Evolutionary conservation across 257 asterid species (phyloP).

Genomic region (Gardenia jasminoides): DNA sequence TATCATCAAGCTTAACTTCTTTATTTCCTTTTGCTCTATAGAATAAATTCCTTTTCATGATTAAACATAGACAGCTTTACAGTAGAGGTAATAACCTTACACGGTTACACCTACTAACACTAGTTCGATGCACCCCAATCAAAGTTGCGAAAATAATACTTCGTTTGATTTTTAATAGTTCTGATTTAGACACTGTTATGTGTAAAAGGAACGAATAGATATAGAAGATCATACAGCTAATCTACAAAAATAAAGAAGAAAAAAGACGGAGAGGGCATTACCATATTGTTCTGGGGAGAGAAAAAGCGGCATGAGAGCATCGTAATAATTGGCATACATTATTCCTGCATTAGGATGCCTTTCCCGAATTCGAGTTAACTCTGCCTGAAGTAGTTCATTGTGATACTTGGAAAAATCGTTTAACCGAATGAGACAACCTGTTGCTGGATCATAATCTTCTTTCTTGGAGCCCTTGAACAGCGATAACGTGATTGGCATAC

Average conservation of each 20-base stretch:
- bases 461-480: constrained; percentile 3
- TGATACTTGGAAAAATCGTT: constrained; percentile 37
- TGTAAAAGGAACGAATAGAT: not conserved
- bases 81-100: no score
- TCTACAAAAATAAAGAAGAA: not conserved
- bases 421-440: constrained; percentile 52
- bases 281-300: constrained; percentile 11
- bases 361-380: constrained; percentile 27
- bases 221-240: not conserved
- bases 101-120: no score
- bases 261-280: not conserved
- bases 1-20: no score
- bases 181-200: not conserved
- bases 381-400: constrained; percentile 38
- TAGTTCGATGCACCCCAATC: no score
- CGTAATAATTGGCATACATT: constrained; percentile 50
- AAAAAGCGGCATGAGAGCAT: constrained; percentile 36
- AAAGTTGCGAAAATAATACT: not conserved
- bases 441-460: constrained; percentile 36
- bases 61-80: no score
- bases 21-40: no score
- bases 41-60: no score
- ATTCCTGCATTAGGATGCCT: constrained; percentile 38
- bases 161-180: not conserved
- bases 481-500: constrained; percentile 32